Conservation (phyloP, 176 grass and related monocot genomes). For the Urochloa ruziziensis region DNA sequence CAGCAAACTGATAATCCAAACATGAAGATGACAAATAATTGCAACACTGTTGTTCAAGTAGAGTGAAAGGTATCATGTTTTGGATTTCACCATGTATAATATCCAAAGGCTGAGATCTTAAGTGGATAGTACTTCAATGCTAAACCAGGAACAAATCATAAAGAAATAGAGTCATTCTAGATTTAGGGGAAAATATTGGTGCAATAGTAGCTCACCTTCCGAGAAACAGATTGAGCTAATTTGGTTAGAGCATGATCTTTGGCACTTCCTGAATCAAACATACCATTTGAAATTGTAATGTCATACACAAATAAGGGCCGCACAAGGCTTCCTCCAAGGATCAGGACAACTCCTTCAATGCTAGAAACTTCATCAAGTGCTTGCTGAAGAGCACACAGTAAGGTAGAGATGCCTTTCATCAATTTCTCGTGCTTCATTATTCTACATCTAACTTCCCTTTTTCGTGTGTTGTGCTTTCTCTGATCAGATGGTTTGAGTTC, state of each 20-base stretch:
- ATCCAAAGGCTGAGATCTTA: not conserved
- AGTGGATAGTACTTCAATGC: not conserved
- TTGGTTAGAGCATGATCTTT: conserved; percentile 54
- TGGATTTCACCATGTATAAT: not conserved
- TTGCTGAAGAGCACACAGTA: conserved; percentile 67
- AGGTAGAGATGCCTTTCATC: conserved; percentile 65
- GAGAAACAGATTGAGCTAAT: conserved; percentile 77
- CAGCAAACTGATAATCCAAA: not conserved
- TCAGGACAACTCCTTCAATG: conserved; percentile 67
- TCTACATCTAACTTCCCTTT: conserved; percentile 66
- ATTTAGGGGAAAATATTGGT: not conserved
- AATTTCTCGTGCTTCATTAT: conserved; percentile 90
- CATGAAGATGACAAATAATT: not conserved
- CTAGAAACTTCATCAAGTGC: conserved; percentile 72
- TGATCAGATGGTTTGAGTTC: conserved; percentile 64
- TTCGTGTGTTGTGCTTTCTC: conserved; percentile 67
- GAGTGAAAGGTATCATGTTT: not conserved
- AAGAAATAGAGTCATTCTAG: conserved; percentile 15
- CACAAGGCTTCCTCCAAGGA: conserved; percentile 75
- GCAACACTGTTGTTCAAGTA: not conserved
- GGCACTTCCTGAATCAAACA: conserved; percentile 50
- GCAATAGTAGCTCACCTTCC: conserved; percentile 61
- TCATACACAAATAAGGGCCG: conserved; percentile 70
- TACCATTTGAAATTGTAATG: conserved; percentile 66
- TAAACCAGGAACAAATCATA: not conserved